Evolutionary conservation across 208 protist genomes (phyloP).

Genomic region (Sergeia podlipaevii): DNA sequence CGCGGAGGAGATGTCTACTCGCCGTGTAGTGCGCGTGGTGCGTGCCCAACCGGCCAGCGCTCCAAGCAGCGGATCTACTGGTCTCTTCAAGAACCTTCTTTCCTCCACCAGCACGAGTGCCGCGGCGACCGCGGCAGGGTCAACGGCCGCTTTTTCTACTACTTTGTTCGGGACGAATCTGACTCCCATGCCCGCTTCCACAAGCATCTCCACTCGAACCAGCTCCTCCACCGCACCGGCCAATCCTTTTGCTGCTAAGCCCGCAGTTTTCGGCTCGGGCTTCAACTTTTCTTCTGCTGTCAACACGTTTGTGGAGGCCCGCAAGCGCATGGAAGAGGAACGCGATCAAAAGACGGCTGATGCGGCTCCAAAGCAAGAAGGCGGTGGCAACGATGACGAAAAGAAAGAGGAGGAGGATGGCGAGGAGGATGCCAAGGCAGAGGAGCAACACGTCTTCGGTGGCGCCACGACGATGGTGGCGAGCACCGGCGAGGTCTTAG

Average conservation of each 20-base stretch:
- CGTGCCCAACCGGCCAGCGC: conserved; percentile 15
- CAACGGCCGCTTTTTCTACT: too few relatives aligned
- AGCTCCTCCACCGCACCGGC: not conserved
- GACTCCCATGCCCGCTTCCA: conserved; percentile 10
- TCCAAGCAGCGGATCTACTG: conserved; percentile 3
- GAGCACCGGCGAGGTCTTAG: conserved; percentile 30
- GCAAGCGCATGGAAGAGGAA: conserved; percentile 48
- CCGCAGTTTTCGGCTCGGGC: conserved; percentile 5
- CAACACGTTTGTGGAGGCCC: conserved; percentile 69
- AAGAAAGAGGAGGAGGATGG: conserved; percentile 6
- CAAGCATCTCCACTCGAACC: not conserved
- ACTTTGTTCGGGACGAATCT: too few relatives aligned
- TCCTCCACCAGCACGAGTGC: conserved; percentile 6
- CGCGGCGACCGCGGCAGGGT: not conserved
- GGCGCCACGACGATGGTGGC: not conserved
- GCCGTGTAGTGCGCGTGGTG: conserved; percentile 57
- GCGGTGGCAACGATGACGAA: conserved; percentile 1
- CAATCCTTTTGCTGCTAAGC: not conserved
- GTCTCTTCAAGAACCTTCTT: conserved; percentile 42
- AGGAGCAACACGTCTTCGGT: conserved; percentile 12
- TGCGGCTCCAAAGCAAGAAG: not conserved
- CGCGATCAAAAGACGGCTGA: conserved; percentile 5
- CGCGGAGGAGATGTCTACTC: conserved; percentile 45
- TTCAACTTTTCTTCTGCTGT: conserved; percentile 68
- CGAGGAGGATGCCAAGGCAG: conserved; percentile 7